These are phyloP conservation scores for Capronia epimyces DNA, from an alignment of 2,329 filamentous ascomycete species.

Conservation along the genomic window DNA sequence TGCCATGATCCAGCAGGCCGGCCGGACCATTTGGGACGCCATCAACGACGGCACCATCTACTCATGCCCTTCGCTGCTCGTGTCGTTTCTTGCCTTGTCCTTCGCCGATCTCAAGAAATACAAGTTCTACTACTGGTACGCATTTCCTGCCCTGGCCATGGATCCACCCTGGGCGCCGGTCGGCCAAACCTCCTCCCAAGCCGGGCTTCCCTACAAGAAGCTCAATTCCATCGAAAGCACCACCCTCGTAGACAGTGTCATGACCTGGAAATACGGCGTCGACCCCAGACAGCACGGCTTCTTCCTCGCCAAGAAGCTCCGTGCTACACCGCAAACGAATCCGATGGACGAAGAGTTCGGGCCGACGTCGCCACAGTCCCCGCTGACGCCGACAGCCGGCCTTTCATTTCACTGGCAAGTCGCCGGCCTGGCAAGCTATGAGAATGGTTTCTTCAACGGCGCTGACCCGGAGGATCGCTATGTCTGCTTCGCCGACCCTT, in stretches of 20 bases:
- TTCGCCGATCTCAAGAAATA: constrained; percentile 98
- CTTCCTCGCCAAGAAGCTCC: constrained; percentile 79
- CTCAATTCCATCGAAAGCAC: constrained; percentile 67
- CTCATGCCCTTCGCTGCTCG: constrained; percentile 83
- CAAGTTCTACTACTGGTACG: constrained; percentile 97
- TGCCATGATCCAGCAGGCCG: constrained; percentile 71
- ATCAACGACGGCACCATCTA: constrained; percentile 96
- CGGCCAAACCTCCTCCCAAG: constrained; percentile 26
- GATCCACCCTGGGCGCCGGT: constrained; percentile 72
- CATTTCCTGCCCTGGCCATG: constrained; percentile 87
- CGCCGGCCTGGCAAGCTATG: constrained; percentile 68
- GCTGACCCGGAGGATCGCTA: constrained; percentile 68
- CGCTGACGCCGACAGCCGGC: constrained; percentile 50
- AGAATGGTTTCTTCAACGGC: constrained; percentile 78
- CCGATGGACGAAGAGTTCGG: constrained; percentile 33
- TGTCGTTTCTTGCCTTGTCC: constrained; percentile 82
- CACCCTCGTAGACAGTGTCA: constrained; percentile 71
- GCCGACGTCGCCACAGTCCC: constrained; percentile 31
- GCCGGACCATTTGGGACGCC: constrained; percentile 91
- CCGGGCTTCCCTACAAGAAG: constrained; percentile 29
- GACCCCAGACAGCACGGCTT: constrained; percentile 87
- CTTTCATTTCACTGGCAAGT: constrained; percentile 72
- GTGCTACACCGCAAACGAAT: constrained; percentile 33
- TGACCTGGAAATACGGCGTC: constrained; percentile 78
- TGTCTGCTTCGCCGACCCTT: constrained; percentile 85